phyloP scores from a whole-genome alignment of 2,329 filamentous ascomycete species.

The Dothideomycetes sp. region DNA sequence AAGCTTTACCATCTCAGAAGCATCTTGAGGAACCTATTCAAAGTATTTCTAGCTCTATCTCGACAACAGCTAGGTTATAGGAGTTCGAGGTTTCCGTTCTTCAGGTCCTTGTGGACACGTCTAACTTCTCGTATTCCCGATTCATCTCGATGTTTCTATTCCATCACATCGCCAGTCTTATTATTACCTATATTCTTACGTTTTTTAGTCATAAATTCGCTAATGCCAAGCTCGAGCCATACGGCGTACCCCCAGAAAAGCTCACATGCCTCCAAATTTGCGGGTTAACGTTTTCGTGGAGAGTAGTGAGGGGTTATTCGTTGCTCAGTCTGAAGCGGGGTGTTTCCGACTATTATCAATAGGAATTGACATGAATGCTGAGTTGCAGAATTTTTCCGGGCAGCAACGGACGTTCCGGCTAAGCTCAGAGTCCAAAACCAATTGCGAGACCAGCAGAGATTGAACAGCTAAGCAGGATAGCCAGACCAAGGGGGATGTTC shows the following conservation, averaged over 20 bases:
- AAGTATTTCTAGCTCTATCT: no score
- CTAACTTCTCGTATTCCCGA: no score
- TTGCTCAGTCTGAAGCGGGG: not conserved
- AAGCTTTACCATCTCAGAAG: no score
- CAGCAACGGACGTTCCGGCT: constrained; percentile 3
- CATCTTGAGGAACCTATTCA: no score
- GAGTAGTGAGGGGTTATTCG: constrained; percentile 2
- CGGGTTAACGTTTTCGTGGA: constrained; percentile 10
- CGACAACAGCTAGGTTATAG: no score
- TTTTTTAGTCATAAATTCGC: constrained; percentile 12
- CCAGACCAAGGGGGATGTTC: constrained; percentile 1
- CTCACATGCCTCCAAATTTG: constrained; percentile 12
- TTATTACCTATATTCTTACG: constrained; percentile 9
- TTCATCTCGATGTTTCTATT: not conserved
- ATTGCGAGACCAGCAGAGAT: constrained; percentile 1
- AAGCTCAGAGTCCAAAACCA: constrained; percentile 5
- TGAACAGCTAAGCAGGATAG: constrained; percentile 4
- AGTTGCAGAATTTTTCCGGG: constrained; percentile 4
- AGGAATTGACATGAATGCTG: constrained; percentile 5
- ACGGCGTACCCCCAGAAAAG: constrained; percentile 9
- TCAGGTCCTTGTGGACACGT: no score
- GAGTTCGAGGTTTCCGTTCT: no score
- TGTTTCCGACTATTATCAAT: constrained; percentile 13
- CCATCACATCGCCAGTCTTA: not conserved
- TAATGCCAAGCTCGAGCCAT: constrained; percentile 4